phyloP scores from a whole-genome alignment of 257 asterid species.

The Solanum raphanifolium region DNA sequence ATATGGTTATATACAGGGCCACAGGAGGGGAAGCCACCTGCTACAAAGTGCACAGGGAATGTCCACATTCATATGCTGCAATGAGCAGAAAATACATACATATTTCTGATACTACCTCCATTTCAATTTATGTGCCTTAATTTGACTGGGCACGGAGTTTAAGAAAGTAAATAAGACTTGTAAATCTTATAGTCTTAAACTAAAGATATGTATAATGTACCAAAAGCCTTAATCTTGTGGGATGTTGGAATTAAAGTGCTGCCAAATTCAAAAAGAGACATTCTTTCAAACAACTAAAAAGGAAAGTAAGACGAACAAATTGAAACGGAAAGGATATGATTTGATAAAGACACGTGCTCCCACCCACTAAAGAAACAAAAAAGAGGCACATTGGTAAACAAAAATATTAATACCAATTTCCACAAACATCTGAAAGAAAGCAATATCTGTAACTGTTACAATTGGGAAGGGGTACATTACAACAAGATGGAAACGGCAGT shows the following conservation, averaged over 20 bases:
- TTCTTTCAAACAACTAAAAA: not conserved
- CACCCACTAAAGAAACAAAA: not conserved
- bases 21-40: not conserved
- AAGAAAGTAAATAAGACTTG: not conserved
- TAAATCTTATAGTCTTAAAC: not conserved
- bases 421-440: not conserved
- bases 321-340: not conserved
- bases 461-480: not conserved
- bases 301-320: not conserved
- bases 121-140: not conserved
- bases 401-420: not conserved
- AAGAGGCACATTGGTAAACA: not conserved
- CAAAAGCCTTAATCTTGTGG: not conserved
- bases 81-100: not conserved
- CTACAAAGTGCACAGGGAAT: not conserved
- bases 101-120: not conserved
- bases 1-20: not conserved
- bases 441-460: not conserved
- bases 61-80: not conserved
- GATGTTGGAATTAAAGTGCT: not conserved
- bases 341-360: not conserved
- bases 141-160: not conserved
- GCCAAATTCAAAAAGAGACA: not conserved
- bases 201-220: not conserved
- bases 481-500: slow-evolving; percentile 1